A percentile compares a stretch with the other conserved stretches of the same genome.
Evolutionary conservation across 2,329 filamentous ascomycete species (phyloP).

Genomic region (Fusarium bactridioides): DNA sequence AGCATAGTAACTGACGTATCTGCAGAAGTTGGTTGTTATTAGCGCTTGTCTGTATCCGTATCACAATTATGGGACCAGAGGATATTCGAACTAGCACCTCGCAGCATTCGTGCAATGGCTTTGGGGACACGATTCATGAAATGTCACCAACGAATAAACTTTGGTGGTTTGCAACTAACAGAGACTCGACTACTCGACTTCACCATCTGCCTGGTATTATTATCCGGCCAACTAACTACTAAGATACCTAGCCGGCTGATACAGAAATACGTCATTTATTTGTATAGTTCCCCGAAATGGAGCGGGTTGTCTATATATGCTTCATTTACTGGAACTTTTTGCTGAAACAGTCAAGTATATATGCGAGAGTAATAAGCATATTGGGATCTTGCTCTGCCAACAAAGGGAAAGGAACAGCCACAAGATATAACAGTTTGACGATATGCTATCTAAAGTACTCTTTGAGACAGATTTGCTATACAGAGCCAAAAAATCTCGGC

Average conservation of each 20-base stretch:
- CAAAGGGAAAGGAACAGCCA: background rate
- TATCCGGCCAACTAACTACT: background rate
- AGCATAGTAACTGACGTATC: background rate
- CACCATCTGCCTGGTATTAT: background rate
- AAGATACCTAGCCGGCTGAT: background rate
- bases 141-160: background rate
- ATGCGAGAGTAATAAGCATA: background rate
- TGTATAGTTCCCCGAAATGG: background rate
- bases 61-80: background rate
- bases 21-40: background rate
- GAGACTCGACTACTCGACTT: background rate
- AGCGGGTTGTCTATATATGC: background rate
- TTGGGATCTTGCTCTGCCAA: background rate
- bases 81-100: background rate
- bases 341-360: background rate
- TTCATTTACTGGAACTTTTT: background rate
- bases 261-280: background rate
- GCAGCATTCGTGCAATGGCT: background rate
- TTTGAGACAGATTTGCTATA: background rate
- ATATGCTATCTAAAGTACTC: background rate
- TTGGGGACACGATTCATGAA: slow-evolving; percentile 7
- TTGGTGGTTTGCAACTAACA: background rate
- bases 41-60: slow-evolving; percentile 14
- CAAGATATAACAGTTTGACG: background rate
- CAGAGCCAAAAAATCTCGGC: background rate